These are phyloP conservation scores for Arabis alpina DNA, from an alignment of 345 rosid species.

Conservation along the genomic window DNA sequence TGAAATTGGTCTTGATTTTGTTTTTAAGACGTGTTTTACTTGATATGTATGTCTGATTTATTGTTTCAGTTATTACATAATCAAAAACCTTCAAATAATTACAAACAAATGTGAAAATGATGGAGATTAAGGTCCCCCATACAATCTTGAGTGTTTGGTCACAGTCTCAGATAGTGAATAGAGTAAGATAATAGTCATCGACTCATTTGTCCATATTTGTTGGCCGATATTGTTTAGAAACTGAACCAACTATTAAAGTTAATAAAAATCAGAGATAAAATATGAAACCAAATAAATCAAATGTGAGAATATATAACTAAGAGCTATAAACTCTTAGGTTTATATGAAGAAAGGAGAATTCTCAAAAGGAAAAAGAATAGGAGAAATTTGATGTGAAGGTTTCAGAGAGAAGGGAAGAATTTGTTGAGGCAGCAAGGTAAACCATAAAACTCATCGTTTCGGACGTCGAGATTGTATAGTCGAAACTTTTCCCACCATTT, in stretches of 20 bases:
- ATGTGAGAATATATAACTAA: conserved; percentile 1
- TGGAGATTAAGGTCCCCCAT: background rate
- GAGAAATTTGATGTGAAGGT: background rate
- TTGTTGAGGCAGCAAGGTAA: conserved; percentile 62
- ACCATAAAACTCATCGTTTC: conserved; percentile 76
- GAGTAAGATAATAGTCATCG: no score
- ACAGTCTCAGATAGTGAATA: background rate
- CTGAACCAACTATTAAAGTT: background rate
- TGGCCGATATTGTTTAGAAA: no score
- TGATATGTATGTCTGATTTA: background rate
- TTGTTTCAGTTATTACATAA: background rate
- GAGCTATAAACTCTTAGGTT: background rate
- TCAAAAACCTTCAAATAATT: background rate
- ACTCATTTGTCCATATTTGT: no score
- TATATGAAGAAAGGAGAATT: background rate
- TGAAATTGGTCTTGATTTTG: no score
- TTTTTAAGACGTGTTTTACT: background rate
- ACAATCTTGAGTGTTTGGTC: background rate
- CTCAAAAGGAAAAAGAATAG: background rate
- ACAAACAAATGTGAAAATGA: background rate
- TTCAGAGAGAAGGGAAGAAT: conserved; percentile 62
- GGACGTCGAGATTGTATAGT: conserved; percentile 56
- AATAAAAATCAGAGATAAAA: background rate
- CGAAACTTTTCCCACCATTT: conserved; percentile 77
- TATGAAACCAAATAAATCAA: background rate